Conservation (phyloP, 192 early-diverging fungal genomes). For the Backusella luteola region DNA sequence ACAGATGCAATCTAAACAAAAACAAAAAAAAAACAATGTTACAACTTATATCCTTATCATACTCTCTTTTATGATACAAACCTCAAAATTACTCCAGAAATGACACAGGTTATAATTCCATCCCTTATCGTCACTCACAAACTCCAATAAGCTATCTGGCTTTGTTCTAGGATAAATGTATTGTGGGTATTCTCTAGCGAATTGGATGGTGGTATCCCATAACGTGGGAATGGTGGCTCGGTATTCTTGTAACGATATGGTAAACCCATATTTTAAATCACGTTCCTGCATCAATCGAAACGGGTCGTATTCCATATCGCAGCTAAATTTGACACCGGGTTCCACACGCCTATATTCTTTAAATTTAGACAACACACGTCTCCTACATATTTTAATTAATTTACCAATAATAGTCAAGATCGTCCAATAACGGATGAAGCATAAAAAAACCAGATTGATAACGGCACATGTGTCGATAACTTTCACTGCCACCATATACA, state of each 20-base stretch:
- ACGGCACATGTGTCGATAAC: slow-evolving; percentile 80
- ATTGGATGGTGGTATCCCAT: slow-evolving; percentile 60
- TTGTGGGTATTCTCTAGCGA: slow-evolving; percentile 44
- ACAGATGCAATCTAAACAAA: slow-evolving; percentile 36
- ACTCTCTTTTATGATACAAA: slow-evolving; percentile 24
- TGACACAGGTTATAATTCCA: slow-evolving; percentile 71
- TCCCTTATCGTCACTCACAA: slow-evolving; percentile 56
- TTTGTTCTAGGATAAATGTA: slow-evolving; percentile 43
- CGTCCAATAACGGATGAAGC: slow-evolving; percentile 63
- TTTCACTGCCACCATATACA: slow-evolving; percentile 65
- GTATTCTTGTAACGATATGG: slow-evolving; percentile 71
- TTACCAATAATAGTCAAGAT: slow-evolving; percentile 84
- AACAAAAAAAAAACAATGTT: not conserved
- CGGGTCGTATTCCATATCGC: slow-evolving; percentile 86
- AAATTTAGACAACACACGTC: not conserved
- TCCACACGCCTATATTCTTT: slow-evolving; percentile 59
- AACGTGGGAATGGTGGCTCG: slow-evolving; percentile 65
- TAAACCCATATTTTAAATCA: slow-evolving; percentile 80
- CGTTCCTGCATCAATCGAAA: slow-evolving; percentile 77
- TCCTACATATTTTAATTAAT: not conserved
- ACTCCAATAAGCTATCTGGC: slow-evolving; percentile 42
- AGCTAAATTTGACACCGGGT: slow-evolving; percentile 79
- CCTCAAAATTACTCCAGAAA: slow-evolving; percentile 92
- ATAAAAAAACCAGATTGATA: slow-evolving; percentile 79
- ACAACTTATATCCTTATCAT: not conserved